Evolutionary conservation across 2,329 filamentous ascomycete genomes (phyloP).

Genomic region (Aspergillus fijiensis): DNA sequence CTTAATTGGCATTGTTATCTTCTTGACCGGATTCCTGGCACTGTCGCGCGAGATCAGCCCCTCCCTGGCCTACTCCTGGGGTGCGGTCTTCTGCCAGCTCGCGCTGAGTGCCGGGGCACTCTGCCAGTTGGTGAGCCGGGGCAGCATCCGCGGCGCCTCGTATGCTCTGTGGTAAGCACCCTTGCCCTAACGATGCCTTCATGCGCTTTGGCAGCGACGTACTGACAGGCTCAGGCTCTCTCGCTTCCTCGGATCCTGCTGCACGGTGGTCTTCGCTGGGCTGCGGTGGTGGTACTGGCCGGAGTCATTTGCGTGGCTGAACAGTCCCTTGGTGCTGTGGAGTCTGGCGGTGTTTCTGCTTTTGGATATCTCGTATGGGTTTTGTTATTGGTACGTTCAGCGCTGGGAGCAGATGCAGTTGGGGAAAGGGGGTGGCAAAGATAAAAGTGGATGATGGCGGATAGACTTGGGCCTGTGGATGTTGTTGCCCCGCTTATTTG

Average conservation of each 20-base stretch:
- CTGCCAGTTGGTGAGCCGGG: slow-evolving; percentile 15
- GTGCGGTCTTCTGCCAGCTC: slow-evolving; percentile 14
- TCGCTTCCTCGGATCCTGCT: slow-evolving; percentile 13
- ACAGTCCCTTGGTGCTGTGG: slow-evolving; percentile 14
- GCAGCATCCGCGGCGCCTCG: slow-evolving; percentile 16
- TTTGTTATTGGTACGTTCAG: slow-evolving; percentile 11
- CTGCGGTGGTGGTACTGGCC: slow-evolving; percentile 16
- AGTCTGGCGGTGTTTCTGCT: slow-evolving; percentile 8
- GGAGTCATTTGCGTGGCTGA: slow-evolving; percentile 14
- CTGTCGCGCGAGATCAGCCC: slow-evolving; percentile 12
- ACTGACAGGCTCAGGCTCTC: slow-evolving; percentile 10
- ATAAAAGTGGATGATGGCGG: background rate
- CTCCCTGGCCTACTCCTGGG: slow-evolving; percentile 13
- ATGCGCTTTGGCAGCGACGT: background rate
- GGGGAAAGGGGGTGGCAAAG: background rate
- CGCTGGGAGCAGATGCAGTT: background rate
- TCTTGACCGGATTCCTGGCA: slow-evolving; percentile 7
- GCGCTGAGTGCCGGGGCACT: slow-evolving; percentile 12
- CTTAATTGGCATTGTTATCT: background rate
- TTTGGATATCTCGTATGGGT: slow-evolving; percentile 10
- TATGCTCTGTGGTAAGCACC: slow-evolving; percentile 14
- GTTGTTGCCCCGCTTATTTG: no score
- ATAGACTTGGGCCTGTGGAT: no score
- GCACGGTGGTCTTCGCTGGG: slow-evolving; percentile 11
- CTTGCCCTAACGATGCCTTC: no score